Evolutionary conservation across 2,329 filamentous ascomycete species (phyloP).

Genomic region (Tolypocladium nubicola): DNA sequence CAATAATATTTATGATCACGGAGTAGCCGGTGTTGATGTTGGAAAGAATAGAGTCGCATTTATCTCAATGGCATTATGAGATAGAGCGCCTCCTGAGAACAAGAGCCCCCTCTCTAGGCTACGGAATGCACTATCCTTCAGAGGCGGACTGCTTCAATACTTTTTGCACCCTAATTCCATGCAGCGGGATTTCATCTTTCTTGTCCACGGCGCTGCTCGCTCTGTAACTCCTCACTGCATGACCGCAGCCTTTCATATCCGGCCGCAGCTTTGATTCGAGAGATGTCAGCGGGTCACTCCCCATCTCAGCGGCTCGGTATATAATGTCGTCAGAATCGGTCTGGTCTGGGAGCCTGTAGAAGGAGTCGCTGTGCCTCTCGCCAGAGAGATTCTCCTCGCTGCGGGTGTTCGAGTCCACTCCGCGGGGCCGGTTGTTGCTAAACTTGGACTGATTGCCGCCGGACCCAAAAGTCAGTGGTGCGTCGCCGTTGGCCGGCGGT

Average conservation of each 20-base stretch:
- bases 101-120: neutral
- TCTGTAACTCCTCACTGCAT: constrained; percentile 20
- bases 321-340: constrained; percentile 13
- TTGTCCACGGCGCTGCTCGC: constrained; percentile 14
- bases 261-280: constrained; percentile 17
- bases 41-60: neutral
- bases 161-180: constrained; percentile 24
- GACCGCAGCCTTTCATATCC: constrained; percentile 18
- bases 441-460: neutral
- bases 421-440: constrained; percentile 9
- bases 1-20: neutral
- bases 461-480: constrained; percentile 12
- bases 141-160: constrained; percentile 20
- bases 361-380: constrained; percentile 9
- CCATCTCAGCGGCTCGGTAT: neutral
- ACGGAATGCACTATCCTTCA: neutral
- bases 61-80: neutral
- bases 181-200: constrained; percentile 26
- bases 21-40: no score
- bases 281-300: neutral
- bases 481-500: constrained; percentile 13
- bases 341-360: constrained; percentile 22
- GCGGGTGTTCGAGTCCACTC: constrained; percentile 6
- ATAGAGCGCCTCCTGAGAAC: no score
- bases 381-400: constrained; percentile 1